Percentiles rank a stretch among this genome's conserved stretches.
Conservation (phyloP, 2,329 filamentous ascomycete genomes). For the Stagonosporopsis vannaccii region DNA sequence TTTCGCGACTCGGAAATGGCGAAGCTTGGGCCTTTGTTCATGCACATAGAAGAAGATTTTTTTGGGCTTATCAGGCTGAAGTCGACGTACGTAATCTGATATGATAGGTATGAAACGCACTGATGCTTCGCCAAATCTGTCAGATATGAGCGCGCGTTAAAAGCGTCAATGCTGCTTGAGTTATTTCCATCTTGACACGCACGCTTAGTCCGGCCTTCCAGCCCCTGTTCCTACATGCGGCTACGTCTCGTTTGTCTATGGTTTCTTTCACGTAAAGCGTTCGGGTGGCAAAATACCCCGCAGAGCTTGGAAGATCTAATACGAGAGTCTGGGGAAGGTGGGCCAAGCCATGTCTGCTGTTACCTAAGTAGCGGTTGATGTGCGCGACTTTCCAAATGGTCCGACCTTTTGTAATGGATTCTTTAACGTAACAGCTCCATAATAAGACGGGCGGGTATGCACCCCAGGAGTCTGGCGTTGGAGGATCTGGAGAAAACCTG, state of each 20-base stretch:
- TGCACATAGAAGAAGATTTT: background rate
- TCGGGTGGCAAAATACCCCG: background rate
- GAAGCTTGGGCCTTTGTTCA: background rate
- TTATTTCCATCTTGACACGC: background rate
- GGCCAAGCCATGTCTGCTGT: background rate
- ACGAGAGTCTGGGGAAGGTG: background rate
- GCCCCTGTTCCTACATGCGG: background rate
- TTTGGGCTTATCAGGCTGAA: background rate
- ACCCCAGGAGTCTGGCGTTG: constrained; percentile 1
- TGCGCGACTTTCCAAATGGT: background rate
- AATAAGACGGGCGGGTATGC: constrained; percentile 19
- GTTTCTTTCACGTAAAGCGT: constrained; percentile 7
- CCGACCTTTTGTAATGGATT: background rate
- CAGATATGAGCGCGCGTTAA: constrained; percentile 1
- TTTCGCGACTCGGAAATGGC: background rate
- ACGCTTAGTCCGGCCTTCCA: background rate
- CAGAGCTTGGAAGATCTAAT: background rate
- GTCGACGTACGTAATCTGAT: background rate
- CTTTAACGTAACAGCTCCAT: constrained; percentile 21
- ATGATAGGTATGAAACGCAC: background rate
- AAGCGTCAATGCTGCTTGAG: background rate
- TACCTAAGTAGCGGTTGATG: background rate
- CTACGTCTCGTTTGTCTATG: background rate
- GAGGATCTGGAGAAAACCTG: constrained; percentile 15
- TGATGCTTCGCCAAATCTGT: constrained; percentile 2